Evolutionary conservation across 2,329 filamentous ascomycete genomes (phyloP), one percentile per base, ranked within the genome.

Genomic region (Tolypocladium guangdongense): DNA sequence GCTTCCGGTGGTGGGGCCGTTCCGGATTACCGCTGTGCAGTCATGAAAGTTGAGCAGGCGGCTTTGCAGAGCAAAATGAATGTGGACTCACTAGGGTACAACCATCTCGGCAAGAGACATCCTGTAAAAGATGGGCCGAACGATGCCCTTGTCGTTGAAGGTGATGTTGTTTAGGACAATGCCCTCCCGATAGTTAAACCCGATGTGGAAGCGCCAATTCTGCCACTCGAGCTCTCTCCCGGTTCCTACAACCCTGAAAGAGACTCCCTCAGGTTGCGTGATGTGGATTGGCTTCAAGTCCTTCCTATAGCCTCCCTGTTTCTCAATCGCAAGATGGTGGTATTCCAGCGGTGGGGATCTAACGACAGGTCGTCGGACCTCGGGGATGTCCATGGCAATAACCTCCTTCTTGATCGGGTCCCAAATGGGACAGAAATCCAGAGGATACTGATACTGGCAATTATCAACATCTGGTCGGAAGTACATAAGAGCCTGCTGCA

Each of bases 401-500:
- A 95, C 87, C 63, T 87, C 74, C 60, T 87, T 77, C 55, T 87
- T 90, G 64, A 90, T 85, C 1, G 87, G 78, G 65, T 95, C 90
- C 70, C 83, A 95, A 64, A 96, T 95, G 1, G 91, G 91, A 64
- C 90, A 95, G 72, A 96, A 96, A 70, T 96, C 91, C 51, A 96
- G 80, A 0, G 91, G 91, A 65, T 86, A 96, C 39, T 87, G 86
- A 70, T 96, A 96, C 71, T 96, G 91, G 68, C 82, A 89, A 72
- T 92, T 88, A 63, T 96, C 90, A 20, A 86, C 64, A 61, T 92
- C 78, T 4, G 90, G 90, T 18, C 91, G 84, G 70, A 95, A 96
- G 76, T 96, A 96, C 90, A 96, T 95, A 52, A 96, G 75, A 2
- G 90, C 91, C 71, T 96, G 91, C 71, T 96, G 91, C 4, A 96